phyloP scores from a whole-genome alignment of 768 basidiomycete species.

The Sporobolomyces phaffii region DNA sequence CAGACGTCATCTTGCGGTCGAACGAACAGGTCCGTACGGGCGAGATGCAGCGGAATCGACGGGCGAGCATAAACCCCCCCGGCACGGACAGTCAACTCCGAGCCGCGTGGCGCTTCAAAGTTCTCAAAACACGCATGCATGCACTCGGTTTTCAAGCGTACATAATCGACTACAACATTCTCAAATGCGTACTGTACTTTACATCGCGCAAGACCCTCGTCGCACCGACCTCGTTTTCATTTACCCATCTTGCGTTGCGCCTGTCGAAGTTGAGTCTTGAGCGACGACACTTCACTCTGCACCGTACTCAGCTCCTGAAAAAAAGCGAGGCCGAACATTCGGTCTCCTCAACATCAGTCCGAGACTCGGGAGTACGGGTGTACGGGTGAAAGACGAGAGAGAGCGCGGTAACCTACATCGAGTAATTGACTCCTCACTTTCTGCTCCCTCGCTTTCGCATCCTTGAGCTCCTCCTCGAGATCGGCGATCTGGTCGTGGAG shows the following conservation, averaged over 20 bases:
- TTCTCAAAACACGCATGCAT: no score
- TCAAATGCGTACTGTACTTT: no score
- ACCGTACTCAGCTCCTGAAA: constrained; percentile 20
- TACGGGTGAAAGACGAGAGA: neutral
- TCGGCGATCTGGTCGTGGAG: constrained; percentile 63
- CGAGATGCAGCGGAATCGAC: neutral
- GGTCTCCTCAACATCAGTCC: no score
- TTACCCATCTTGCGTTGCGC: constrained; percentile 21
- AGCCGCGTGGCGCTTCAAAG: no score
- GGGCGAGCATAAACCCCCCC: no score
- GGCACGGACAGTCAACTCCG: no score
- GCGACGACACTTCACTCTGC: constrained; percentile 24
- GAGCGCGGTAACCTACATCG: constrained; percentile 7
- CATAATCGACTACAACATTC: no score
- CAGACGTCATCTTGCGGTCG: constrained; percentile 2
- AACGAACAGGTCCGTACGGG: neutral
- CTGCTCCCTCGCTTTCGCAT: constrained; percentile 71
- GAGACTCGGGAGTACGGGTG: no score
- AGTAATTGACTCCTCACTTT: constrained; percentile 73
- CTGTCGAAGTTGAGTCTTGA: constrained; percentile 33
- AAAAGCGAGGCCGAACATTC: no score
- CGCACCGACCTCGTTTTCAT: no score
- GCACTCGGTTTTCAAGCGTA: no score
- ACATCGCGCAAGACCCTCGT: no score
- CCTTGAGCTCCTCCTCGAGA: constrained; percentile 57